Evolutionary conservation across 2,329 filamentous ascomycete genomes (phyloP).

Genomic region (Plenodomus lindquistii): DNA sequence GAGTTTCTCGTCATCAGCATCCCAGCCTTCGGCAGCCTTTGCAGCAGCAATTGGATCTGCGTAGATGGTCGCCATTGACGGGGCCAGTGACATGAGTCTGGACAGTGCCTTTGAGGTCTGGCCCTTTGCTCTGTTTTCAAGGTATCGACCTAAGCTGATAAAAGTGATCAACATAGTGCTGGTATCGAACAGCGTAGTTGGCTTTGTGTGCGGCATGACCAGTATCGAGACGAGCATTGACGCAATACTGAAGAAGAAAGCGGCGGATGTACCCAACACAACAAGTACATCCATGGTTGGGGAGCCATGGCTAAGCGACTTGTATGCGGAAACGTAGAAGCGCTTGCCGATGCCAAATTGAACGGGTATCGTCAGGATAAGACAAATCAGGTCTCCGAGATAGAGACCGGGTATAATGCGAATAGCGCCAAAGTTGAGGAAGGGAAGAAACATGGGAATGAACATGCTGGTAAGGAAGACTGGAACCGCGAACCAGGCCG

Average conservation of each 20-base stretch:
- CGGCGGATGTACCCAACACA: slow-evolving; percentile 88
- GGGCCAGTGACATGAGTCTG: slow-evolving; percentile 90
- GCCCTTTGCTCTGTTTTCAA: slow-evolving; percentile 94
- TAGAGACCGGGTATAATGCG: slow-evolving; percentile 75
- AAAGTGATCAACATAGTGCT: slow-evolving; percentile 99
- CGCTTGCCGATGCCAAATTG: slow-evolving; percentile 96
- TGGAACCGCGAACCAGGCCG: slow-evolving; percentile 79
- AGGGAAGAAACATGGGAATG: slow-evolving; percentile 79
- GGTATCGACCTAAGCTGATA: slow-evolving; percentile 83
- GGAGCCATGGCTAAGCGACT: slow-evolving; percentile 84
- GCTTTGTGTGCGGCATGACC: slow-evolving; percentile 74
- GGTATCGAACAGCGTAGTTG: slow-evolving; percentile 92
- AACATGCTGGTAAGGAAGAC: slow-evolving; percentile 94
- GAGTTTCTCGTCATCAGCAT: slow-evolving; percentile 51
- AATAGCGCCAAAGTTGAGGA: slow-evolving; percentile 75
- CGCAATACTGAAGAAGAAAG: slow-evolving; percentile 92
- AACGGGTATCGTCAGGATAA: slow-evolving; percentile 84
- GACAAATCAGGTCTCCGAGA: slow-evolving; percentile 83
- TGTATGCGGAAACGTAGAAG: slow-evolving; percentile 92
- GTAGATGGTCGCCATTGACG: slow-evolving; percentile 97
- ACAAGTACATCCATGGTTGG: slow-evolving; percentile 98
- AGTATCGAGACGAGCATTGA: slow-evolving; percentile 83
- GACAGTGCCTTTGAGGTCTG: slow-evolving; percentile 95
- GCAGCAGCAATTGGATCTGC: slow-evolving; percentile 90
- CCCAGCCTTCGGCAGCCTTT: slow-evolving; percentile 84